Base-by-base conservation (phyloP, 2,329 filamentous ascomycete species). In the Cladosporium sp. region DNA sequence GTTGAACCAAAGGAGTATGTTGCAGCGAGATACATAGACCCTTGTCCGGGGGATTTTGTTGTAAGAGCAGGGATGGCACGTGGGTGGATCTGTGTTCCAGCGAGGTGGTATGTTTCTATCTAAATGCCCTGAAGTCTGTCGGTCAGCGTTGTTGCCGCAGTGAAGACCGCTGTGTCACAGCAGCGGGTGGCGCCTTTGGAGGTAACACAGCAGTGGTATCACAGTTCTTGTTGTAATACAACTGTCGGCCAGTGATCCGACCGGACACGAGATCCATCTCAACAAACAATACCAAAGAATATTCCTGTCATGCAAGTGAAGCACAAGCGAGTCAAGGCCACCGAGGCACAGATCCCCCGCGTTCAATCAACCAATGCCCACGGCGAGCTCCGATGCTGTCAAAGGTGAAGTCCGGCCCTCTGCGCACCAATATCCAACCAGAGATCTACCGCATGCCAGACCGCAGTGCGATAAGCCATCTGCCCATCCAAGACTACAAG, bases 391-490 rank as follows among this genome's bases (percentile, higher is more conserved):
- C 35, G 12, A 38, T 12, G 33, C 16, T 12, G 33, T 5, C 16
- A 12, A 36, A 27, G 22, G 22, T 27, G 22, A 27, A 27, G 22
- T 27, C 22, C 22, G 22, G 5, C 9, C 22, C 9, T 27, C 22
- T 27, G 22, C 22, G 22, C 22, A 27, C 22, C 22, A 27, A 27
- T 27, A 27, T 39, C 36, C 45, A 32, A 19, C 36, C 38, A 39
- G 36, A 39, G 25, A 39, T 48, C 18, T 22, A 19, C 33, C 27
- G 18, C 32, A 46, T 33, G 45, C 18, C 45, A 39, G n/a, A 48
- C 45, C 45, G 45, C 45, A 25, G 19, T 16, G 45, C 45, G 45
- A 48, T 48, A 48, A 48, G 45, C 33, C 25, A 48, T 48, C 25
- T 35, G 11, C 36, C n/a, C 16, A 19, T 40, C 36, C 36, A 35